These are phyloP conservation scores for Hemisphaericaspora xylofermentans DNA, from an alignment of 1,139 yeast genomes.

Conservation along the genomic window DNA sequence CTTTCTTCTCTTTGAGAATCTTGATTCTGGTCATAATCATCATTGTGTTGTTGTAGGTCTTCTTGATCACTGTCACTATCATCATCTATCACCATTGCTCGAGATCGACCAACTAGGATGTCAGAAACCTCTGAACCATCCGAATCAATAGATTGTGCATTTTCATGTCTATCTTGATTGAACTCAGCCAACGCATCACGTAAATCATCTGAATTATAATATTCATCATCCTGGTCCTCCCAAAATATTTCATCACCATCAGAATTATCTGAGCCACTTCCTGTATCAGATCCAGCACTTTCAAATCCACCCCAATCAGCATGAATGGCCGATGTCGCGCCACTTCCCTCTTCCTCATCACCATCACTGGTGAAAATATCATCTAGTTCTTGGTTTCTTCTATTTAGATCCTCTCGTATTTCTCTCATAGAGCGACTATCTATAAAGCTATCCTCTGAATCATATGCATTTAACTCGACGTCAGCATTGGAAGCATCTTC, in stretches of 20 bases:
- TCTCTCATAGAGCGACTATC: constrained; percentile 20
- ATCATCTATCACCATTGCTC: constrained; percentile 2
- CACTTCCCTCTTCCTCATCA: constrained; percentile 11
- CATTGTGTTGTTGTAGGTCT: neutral
- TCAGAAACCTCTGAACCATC: constrained; percentile 1
- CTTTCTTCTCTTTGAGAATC: too few relatives aligned
- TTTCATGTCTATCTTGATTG: constrained; percentile 6
- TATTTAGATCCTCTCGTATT: constrained; percentile 9
- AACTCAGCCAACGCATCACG: constrained; percentile 18
- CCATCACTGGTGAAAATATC: constrained; percentile 6
- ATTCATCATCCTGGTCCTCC: constrained; percentile 9
- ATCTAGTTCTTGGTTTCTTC: constrained; percentile 10
- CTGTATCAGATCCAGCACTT: constrained; percentile 9
- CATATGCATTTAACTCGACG: constrained; percentile 22
- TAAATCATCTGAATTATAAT: constrained; percentile 17
- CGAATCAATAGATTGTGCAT: constrained; percentile 5
- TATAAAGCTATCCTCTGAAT: constrained; percentile 30
- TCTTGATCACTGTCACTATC: neutral
- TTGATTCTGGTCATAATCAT: too few relatives aligned
- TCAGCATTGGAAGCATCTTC: constrained; percentile 16
- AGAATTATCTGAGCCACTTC: constrained; percentile 1
- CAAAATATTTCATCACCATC: constrained; percentile 7
- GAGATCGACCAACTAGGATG: neutral
- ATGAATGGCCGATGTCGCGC: neutral
- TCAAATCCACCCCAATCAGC: constrained; percentile 16